A percentile compares a stretch with the other conserved stretches of the same genome.
These are phyloP conservation scores for Gymnopilus junonius DNA, from an alignment of 768 basidiomycete genomes.

Conservation along the genomic window DNA sequence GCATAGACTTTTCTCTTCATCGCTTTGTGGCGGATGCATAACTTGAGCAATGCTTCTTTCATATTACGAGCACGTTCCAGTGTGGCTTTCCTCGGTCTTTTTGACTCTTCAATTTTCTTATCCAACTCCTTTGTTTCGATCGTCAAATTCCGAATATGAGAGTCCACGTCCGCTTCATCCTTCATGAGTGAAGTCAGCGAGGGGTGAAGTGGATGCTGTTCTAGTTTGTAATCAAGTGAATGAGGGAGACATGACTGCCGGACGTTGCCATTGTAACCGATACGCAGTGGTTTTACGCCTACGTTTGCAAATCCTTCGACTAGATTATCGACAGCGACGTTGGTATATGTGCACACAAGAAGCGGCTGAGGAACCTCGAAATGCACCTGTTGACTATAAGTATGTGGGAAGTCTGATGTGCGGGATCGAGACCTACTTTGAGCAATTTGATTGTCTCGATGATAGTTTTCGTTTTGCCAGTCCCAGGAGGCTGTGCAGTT, in stretches of 20 bases:
- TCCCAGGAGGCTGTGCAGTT: slow-evolving; percentile 75
- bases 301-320: slow-evolving; percentile 70
- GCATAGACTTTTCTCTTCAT: slow-evolving; percentile 53
- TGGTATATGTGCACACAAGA: slow-evolving; percentile 93
- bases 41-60: slow-evolving; percentile 31
- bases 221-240: slow-evolving; percentile 68
- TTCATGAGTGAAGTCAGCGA: slow-evolving; percentile 45
- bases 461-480: slow-evolving; percentile 92
- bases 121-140: slow-evolving; percentile 20
- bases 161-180: slow-evolving; percentile 32
- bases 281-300: slow-evolving; percentile 74
- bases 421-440: slow-evolving; percentile 53
- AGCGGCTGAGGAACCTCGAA: slow-evolving; percentile 85
- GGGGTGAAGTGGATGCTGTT: slow-evolving; percentile 58
- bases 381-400: slow-evolving; percentile 50
- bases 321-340: slow-evolving; percentile 91
- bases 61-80: slow-evolving; percentile 34
- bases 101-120: slow-evolving; percentile 20
- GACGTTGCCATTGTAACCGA: slow-evolving; percentile 69
- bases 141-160: slow-evolving; percentile 19
- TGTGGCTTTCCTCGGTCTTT: slow-evolving; percentile 11
- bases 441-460: slow-evolving; percentile 83
- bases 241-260: slow-evolving; percentile 56
- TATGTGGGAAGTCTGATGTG: too few species aligned
- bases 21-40: slow-evolving; percentile 29